A percentile compares a stretch with the other conserved stretches of the same genome.
phyloP scores from a whole-genome alignment of 2,329 filamentous ascomycete genomes.

The Diaporthe caulivora region DNA sequence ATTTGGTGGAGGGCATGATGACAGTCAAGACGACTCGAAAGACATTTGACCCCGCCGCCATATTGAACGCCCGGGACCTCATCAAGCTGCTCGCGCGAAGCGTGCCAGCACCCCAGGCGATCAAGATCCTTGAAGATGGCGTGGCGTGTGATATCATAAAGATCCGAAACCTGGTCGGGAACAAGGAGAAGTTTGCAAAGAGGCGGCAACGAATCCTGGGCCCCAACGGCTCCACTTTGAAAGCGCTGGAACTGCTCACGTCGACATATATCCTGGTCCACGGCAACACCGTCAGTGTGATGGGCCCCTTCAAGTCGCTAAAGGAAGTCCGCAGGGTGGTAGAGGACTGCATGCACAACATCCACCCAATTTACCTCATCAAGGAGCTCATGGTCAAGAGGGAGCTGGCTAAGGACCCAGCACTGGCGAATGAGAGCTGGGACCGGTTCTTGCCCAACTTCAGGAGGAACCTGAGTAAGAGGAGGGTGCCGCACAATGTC shows the following conservation, averaged over 20 bases:
- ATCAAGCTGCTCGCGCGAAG: constrained; percentile 93
- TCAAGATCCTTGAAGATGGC: constrained; percentile 94
- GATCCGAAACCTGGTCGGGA: constrained; percentile 88
- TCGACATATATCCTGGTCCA: constrained; percentile 94
- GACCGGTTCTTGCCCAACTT: constrained; percentile 97
- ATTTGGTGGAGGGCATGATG: constrained; percentile 97
- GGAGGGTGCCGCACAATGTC: constrained; percentile 84
- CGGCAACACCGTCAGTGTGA: constrained; percentile 92
- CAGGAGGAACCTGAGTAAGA: constrained; percentile 89
- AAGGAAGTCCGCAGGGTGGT: constrained; percentile 93
- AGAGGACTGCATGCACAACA: constrained; percentile 96
- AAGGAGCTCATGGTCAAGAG: constrained; percentile 86
- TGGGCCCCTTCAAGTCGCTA: constrained; percentile 92
- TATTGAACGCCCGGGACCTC: constrained; percentile 92
- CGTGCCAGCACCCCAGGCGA: constrained; percentile 91
- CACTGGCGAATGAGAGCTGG: constrained; percentile 90
- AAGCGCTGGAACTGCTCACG: constrained; percentile 92
- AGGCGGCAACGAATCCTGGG: constrained; percentile 92
- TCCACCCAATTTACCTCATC: constrained; percentile 90
- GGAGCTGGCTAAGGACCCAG: constrained; percentile 83
- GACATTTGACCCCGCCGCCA: constrained; percentile 83
- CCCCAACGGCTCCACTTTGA: constrained; percentile 90
- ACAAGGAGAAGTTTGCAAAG: constrained; percentile 97
- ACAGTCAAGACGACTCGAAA: constrained; percentile 94
- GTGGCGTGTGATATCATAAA: constrained; percentile 96